Evolutionary conservation across 2,329 filamentous ascomycete genomes (phyloP), one percentile per base, ranked within the genome.

Genomic region (Ceratocystis huliohia): DNA sequence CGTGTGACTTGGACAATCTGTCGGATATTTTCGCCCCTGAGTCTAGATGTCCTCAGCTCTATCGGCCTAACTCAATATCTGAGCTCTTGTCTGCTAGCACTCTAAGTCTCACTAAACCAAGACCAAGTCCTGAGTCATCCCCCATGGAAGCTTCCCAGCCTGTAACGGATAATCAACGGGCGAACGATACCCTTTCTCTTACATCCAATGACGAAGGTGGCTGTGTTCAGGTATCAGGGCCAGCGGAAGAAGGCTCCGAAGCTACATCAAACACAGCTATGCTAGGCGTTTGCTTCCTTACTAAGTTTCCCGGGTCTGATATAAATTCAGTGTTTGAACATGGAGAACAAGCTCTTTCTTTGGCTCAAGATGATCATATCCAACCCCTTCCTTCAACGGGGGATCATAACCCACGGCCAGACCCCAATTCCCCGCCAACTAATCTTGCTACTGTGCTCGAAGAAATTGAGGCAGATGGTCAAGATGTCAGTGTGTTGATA

Each of bases 381-480:
- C 8, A 28, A 17, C 53, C 15, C 6, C 5, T 57, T 10, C 5
- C 22, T 30, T 22, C 20, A 15, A 57, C 15, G 1, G 53, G 28
- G 4, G 28, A 57, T 33, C 10, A 57, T 7, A 33, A 5, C 10
- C 10, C 3, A 15, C 25, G 2, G 6, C 10, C 15, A 30, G 53
- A 57, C 10, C 20, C 61, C 28, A 64, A 66, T 13, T 30, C 59
- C 2, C 20, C 15, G 2, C 10, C 22, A 5, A 22, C 30, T 13
- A 63, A 41, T n/a, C 48, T 67, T 48, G 57, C 30, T 13, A 66
- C 67, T 61, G 61, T 68, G 0, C 64, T 44, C 7, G 67, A 68
- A 61, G 67, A 68, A 30, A 62, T 53, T 41, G 37, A 33, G 28
- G 33, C 56, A 28, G 61, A 66, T 13, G 61, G 64, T 7, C 61